Evolutionary conservation across 73 alveolate species (phyloP).

Genomic region (Diophrys sp.): DNA sequence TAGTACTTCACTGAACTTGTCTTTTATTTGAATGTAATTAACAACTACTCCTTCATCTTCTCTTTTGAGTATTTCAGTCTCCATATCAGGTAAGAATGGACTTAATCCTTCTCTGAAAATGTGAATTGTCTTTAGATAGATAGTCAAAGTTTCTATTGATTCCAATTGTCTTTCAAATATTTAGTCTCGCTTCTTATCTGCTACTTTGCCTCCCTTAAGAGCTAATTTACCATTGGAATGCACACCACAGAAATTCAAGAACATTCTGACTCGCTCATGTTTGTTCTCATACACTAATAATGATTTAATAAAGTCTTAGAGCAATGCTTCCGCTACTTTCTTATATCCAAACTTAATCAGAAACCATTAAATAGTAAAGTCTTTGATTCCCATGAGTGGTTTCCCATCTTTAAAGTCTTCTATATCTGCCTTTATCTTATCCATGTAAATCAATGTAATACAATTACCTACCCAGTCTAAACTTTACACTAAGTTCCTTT

Average conservation of each 20-base stretch:
- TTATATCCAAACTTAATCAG: slow-evolving; percentile 39
- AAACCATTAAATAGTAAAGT: slow-evolving; percentile 50
- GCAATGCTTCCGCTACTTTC: slow-evolving; percentile 35
- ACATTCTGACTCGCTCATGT: slow-evolving; percentile 48
- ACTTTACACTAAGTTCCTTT: slow-evolving; percentile 22
- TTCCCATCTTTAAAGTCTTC: slow-evolving; percentile 50
- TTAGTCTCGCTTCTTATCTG: slow-evolving; percentile 34
- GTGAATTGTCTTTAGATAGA: slow-evolving; percentile 37
- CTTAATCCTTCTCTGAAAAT: slow-evolving; percentile 24
- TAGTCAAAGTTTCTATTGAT: slow-evolving; percentile 43
- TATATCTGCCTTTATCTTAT: slow-evolving; percentile 39
- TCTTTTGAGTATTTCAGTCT: slow-evolving; percentile 33
- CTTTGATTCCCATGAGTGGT: slow-evolving; percentile 18
- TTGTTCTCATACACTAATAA: slow-evolving; percentile 17
- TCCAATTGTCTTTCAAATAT: slow-evolving; percentile 44
- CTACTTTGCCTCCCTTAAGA: background rate
- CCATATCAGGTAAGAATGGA: slow-evolving; percentile 55
- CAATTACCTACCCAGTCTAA: slow-evolving; percentile 34
- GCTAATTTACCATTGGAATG: slow-evolving; percentile 6
- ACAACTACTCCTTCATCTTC: slow-evolving; percentile 35
- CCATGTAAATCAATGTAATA: slow-evolving; percentile 36
- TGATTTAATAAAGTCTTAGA: slow-evolving; percentile 39
- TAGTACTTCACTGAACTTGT: slow-evolving; percentile 2
- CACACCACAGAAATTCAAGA: slow-evolving; percentile 54
- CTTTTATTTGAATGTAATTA: slow-evolving; percentile 40